phyloP scores from a whole-genome alignment of 1,284 basidiomycete species.

The Fomitopsis betulina region DNA sequence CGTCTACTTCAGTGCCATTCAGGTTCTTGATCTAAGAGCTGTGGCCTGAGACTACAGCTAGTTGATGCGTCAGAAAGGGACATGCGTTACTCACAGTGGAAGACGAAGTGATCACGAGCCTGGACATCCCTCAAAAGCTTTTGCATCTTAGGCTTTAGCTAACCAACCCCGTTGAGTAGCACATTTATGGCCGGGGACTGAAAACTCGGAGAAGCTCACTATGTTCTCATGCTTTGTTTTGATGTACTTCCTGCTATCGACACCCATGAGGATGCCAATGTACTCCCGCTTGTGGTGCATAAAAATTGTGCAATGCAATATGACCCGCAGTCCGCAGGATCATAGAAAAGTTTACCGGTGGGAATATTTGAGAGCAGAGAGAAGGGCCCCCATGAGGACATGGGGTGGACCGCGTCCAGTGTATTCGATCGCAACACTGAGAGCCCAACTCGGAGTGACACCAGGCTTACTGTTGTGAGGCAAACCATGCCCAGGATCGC shows the following conservation, averaged over 20 bases:
- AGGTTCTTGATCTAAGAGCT: constrained; percentile 15
- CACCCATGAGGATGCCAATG: constrained; percentile 18
- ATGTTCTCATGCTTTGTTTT: constrained; percentile 20
- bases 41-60: constrained; percentile 21
- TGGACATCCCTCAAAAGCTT: constrained; percentile 16
- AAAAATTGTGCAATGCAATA: neutral
- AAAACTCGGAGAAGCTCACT: constrained; percentile 6
- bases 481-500: neutral
- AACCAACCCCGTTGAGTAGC: too few species aligned
- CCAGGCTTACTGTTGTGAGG: neutral
- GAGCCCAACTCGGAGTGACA: constrained; percentile 10
- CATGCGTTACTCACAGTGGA: constrained; percentile 17
- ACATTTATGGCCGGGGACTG: too few species aligned
- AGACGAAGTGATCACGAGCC: constrained; percentile 18
- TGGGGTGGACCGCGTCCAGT: neutral
- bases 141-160: constrained; percentile 16
- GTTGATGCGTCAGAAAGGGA: neutral
- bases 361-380: constrained; percentile 9
- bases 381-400: constrained; percentile 11
- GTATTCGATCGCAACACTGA: constrained; percentile 15
- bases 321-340: neutral
- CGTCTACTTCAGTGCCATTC: constrained; percentile 19
- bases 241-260: constrained; percentile 2
- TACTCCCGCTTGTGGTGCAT: constrained; percentile 15
- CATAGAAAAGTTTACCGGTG: neutral